Base-by-base conservation (phyloP, 345 rosid species). In the Kandelia obovata region DNA sequence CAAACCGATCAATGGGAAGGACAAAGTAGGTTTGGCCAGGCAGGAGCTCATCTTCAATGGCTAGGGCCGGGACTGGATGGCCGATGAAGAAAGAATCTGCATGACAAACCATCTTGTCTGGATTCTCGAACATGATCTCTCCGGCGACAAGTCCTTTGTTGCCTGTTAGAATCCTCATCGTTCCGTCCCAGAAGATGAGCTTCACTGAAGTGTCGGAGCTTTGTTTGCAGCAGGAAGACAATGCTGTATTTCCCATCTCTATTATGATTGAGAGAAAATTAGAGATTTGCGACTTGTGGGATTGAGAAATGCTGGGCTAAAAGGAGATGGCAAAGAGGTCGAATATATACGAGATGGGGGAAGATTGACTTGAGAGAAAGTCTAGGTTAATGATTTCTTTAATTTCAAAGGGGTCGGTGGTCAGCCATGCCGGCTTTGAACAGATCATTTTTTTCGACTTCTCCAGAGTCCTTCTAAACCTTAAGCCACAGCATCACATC, bases 31-130 rank as follows among this genome's bases (percentile, higher is more conserved):
- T 89, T 61, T 87, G 81, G 59, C 95, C 97, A 1, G 83, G 85
- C 58, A 70, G 30, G 71, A 93, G 91, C 49, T 73, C 66, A 57
- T 93, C 96, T 69, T 91, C 82, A 64, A 93, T 86, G 79, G 87
- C 71, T 46, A 93, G 71, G 49, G 87, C 76, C 17, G 87, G 97
- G 69, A 89, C 67, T 1, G 91, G 92, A 19, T 77, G 94, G 39
- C 98, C 98, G 32, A 93, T 81, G 89, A 83, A 93, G 89, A 93
- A 91, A 46, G 98, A 88, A 49, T 87, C 91, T n/a, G 90, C 89
- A n/a, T 82, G 92, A 81, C 91, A 88, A 8, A 93, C 88, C 61
- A 93, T 82, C 71, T 69, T 84, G 73, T 91, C 95, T 0, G 98
- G 97, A 61, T 80, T 83, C 79, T 89, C 89, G 20, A 93, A 91